phyloP scores from a whole-genome alignment of 108 stramenopile genomes.

The Nitzschia sp. region DNA sequence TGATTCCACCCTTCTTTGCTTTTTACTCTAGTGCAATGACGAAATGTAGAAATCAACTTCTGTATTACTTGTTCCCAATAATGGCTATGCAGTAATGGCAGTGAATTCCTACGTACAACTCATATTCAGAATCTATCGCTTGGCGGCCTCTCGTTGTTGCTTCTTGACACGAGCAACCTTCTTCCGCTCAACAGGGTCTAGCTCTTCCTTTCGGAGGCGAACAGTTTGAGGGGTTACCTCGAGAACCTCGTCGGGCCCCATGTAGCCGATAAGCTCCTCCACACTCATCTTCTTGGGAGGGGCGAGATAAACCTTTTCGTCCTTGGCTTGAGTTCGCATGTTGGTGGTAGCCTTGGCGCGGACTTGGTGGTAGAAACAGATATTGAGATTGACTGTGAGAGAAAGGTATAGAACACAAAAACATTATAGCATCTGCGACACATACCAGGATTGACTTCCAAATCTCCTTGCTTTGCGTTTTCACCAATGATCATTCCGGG shows the following conservation, averaged over 20 bases:
- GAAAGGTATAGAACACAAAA: constrained; percentile 4
- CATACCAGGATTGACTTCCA: constrained; percentile 40
- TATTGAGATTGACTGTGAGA: not conserved
- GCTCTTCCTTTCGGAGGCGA: constrained; percentile 82
- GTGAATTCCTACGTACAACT: not conserved
- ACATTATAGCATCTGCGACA: not conserved
- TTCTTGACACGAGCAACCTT: constrained; percentile 57
- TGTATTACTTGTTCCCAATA: no score
- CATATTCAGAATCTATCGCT: constrained; percentile 13
- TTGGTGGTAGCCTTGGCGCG: constrained; percentile 89
- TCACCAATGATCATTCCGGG: constrained; percentile 97
- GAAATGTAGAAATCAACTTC: no score
- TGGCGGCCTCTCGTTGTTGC: constrained; percentile 54
- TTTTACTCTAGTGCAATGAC: no score
- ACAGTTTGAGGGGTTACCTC: constrained; percentile 92
- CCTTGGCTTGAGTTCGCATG: constrained; percentile 90
- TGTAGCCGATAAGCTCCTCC: constrained; percentile 91
- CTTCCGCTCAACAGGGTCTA: constrained; percentile 68
- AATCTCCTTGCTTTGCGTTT: constrained; percentile 61
- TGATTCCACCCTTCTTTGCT: no score
- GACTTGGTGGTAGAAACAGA: no score
- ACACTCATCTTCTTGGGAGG: constrained; percentile 85
- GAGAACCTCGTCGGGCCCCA: constrained; percentile 90
- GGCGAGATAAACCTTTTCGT: constrained; percentile 81
- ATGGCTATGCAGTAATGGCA: no score